A percentile compares a stretch with the other conserved stretches of the same genome.
phyloP scores from a whole-genome alignment of 352 stramenopile species.

The Phytophthora pluvialis region DNA sequence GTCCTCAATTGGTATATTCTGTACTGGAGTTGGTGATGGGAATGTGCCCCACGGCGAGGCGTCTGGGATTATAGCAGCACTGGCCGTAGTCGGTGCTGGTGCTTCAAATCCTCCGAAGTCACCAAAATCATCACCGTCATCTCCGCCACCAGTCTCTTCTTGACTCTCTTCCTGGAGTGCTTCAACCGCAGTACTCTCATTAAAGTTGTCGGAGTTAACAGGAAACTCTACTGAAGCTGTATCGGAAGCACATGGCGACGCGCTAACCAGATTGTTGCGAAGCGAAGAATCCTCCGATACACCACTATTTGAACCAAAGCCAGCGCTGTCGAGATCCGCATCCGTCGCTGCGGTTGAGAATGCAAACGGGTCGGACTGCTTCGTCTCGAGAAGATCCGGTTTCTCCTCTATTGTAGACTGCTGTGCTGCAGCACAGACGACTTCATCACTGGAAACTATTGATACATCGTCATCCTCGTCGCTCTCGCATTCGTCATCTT shows the following conservation, averaged over 20 bases:
- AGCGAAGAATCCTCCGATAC: neutral
- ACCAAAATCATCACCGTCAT: conserved; percentile 48
- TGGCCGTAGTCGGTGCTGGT: neutral
- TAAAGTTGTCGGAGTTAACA: neutral
- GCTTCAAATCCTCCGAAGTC: conserved; percentile 42
- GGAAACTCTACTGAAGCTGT: conserved; percentile 1
- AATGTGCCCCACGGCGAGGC: conserved; percentile 21
- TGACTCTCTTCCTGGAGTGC: neutral
- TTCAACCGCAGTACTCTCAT: conserved; percentile 4
- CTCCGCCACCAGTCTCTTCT: neutral
- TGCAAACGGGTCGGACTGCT: neutral
- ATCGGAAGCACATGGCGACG: neutral
- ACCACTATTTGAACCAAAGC: neutral
- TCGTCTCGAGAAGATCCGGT: neutral
- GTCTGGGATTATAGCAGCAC: conserved; percentile 5
- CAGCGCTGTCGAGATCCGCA: neutral
- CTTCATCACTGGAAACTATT: neutral
- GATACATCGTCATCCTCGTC: conserved; percentile 1
- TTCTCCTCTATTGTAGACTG: conserved; percentile 5
- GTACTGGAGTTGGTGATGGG: conserved; percentile 9
- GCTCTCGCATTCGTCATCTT: conserved; percentile 10
- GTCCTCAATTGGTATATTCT: conserved; percentile 21
- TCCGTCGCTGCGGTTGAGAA: conserved; percentile 5
- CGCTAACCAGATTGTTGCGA: conserved; percentile 7
- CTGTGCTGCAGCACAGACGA: conserved; percentile 5